phyloP scores from a whole-genome alignment of 2,329 filamentous ascomycete species.

The Fusarium piperis region DNA sequence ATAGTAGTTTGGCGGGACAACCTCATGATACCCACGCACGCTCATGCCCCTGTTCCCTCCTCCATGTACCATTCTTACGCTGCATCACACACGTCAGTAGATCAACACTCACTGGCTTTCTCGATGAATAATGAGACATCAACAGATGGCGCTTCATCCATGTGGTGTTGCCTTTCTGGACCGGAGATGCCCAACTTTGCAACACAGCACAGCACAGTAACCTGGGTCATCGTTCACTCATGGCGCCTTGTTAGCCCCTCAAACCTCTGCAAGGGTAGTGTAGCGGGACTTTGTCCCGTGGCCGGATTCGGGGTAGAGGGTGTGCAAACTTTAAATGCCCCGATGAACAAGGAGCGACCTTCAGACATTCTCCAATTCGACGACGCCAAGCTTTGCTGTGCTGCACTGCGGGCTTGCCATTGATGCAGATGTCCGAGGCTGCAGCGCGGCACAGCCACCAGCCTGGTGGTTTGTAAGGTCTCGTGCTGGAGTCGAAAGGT shows the following conservation, averaged over 20 bases:
- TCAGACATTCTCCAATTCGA: conserved; percentile 5
- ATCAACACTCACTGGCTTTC: neutral
- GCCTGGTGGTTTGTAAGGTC: neutral
- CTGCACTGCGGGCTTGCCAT: neutral
- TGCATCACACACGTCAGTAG: neutral
- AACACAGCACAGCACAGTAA: neutral
- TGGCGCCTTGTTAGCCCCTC: neutral
- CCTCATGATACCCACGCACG: conserved; percentile 42
- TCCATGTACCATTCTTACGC: neutral
- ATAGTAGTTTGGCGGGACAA: conserved; percentile 37
- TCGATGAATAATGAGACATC: neutral
- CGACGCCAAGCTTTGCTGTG: neutral
- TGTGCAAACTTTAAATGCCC: neutral
- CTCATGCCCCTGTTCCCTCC: conserved; percentile 3
- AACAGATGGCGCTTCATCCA: neutral
- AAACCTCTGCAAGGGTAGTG: neutral
- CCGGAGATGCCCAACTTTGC: neutral
- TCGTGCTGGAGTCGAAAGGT: neutral
- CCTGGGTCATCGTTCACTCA: conserved; percentile 11
- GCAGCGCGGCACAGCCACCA: conserved; percentile 2
- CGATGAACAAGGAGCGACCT: neutral
- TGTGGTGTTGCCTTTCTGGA: neutral
- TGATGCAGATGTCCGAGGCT: conserved; percentile 1
- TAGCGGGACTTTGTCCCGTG: neutral
- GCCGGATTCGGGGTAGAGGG: neutral